Evolutionary conservation across 768 basidiomycete species (phyloP).

Genomic region (Daedaleopsis nitida): DNA sequence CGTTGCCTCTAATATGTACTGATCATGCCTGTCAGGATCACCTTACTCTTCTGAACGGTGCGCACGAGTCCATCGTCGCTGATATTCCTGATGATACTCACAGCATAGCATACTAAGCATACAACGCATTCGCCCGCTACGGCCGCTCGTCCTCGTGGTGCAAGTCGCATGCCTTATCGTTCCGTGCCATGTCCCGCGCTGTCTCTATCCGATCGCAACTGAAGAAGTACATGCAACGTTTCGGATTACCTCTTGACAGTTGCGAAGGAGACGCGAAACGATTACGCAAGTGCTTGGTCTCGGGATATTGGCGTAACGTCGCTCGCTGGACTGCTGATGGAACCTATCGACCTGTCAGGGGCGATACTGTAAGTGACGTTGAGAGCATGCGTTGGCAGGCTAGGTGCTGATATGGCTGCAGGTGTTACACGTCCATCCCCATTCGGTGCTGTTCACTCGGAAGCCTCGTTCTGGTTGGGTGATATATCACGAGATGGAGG

Average conservation of each 20-base stretch:
- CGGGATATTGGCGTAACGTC: constrained; percentile 93
- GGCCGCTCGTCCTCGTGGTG: constrained; percentile 91
- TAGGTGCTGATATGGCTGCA: constrained; percentile 30
- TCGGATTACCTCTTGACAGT: constrained; percentile 77
- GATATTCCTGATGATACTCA: background rate
- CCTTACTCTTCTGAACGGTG: constrained; percentile 90
- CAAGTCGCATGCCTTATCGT: constrained; percentile 88
- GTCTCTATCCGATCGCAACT: constrained; percentile 95
- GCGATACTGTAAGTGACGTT: constrained; percentile 63
- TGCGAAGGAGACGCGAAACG: constrained; percentile 88
- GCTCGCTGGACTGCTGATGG: constrained; percentile 92
- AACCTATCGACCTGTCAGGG: constrained; percentile 87
- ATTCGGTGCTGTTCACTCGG: constrained; percentile 90
- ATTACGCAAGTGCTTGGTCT: constrained; percentile 85
- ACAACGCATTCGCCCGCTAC: constrained; percentile 88
- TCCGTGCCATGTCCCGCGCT: constrained; percentile 90
- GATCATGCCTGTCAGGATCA: constrained; percentile 67
- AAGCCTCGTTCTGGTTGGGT: constrained; percentile 93
- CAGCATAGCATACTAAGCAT: constrained; percentile 51
- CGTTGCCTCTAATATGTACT: background rate
- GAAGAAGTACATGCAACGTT: constrained; percentile 92
- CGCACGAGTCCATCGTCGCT: background rate
- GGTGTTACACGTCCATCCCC: constrained; percentile 90
- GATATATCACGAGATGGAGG: constrained; percentile 93
- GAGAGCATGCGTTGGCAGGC: background rate